These are phyloP conservation scores for Rhodamnia rubescens DNA, from an alignment of 345 rosid species.

Conservation along the genomic window DNA sequence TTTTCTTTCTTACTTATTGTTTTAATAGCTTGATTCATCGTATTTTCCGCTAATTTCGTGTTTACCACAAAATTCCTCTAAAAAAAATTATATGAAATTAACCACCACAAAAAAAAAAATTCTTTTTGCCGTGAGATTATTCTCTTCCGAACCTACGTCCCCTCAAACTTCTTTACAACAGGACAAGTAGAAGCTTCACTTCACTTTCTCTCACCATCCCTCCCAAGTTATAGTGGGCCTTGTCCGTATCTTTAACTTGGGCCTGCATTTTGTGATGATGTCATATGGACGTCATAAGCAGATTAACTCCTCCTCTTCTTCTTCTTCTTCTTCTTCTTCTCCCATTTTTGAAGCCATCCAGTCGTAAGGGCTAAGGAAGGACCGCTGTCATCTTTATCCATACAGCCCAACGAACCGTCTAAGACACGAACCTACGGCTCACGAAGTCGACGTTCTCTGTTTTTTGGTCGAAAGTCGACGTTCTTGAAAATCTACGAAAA, in stretches of 20 bases:
- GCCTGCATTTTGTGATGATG: not conserved
- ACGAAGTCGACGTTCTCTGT: not conserved
- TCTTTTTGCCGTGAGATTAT: not conserved
- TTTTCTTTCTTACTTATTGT: not conserved
- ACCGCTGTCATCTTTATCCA: not conserved
- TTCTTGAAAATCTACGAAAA: not conserved
- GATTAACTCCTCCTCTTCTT: accelerated
- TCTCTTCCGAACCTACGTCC: not conserved
- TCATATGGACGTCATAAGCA: not conserved
- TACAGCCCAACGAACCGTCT: not conserved
- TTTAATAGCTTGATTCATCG: not conserved
- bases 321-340: accelerated
- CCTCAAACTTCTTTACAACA: not conserved
- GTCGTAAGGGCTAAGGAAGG: not conserved
- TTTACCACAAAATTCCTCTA: not conserved
- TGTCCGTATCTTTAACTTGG: not conserved
- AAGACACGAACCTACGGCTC: no score
- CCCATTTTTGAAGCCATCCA: no score
- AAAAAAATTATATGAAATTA: not conserved
- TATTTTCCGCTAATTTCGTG: not conserved
- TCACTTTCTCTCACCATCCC: not conserved
- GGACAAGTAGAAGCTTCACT: not conserved
- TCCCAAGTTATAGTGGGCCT: not conserved
- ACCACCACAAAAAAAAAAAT: not conserved
- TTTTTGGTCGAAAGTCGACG: not conserved